These are phyloP conservation scores for Candida stauntonica DNA, from an alignment of 805 yeast species.

Conservation along the genomic window DNA sequence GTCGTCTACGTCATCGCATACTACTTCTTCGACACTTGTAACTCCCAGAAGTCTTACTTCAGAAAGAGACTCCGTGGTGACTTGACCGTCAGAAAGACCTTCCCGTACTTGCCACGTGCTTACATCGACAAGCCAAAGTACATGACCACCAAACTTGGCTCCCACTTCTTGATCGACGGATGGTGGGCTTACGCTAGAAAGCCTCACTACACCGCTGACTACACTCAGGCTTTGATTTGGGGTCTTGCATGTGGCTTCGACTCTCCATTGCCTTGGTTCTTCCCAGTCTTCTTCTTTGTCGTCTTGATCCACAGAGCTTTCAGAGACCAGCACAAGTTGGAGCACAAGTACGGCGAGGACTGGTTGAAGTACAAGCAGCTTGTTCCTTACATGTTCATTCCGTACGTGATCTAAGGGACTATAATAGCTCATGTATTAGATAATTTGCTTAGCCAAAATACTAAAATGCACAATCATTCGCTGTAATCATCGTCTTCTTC, in stretches of 20 bases:
- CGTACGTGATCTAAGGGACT: constrained; percentile 62
- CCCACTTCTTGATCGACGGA: constrained; percentile 83
- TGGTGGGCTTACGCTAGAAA: constrained; percentile 94
- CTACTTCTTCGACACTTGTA: constrained; percentile 91
- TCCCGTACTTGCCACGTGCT: constrained; percentile 90
- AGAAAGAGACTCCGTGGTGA: constrained; percentile 83
- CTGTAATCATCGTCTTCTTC: constrained; percentile 18
- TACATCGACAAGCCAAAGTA: constrained; percentile 79
- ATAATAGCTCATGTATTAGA: too few relatives aligned
- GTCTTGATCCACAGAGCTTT: constrained; percentile 85
- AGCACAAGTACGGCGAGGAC: constrained; percentile 85
- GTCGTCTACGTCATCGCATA: constrained; percentile 62
- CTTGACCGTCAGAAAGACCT: constrained; percentile 68
- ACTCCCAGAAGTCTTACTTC: constrained; percentile 93
- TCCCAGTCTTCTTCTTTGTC: constrained; percentile 83
- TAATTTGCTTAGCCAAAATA: too few relatives aligned
- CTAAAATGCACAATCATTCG: constrained; percentile 12
- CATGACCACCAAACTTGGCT: constrained; percentile 81
- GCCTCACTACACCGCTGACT: constrained; percentile 93
- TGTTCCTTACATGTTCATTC: constrained; percentile 91
- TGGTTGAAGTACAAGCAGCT: constrained; percentile 83
- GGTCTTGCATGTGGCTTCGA: constrained; percentile 83
- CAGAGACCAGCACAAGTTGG: constrained; percentile 85
- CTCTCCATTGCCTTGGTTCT: constrained; percentile 94
- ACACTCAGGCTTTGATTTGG: constrained; percentile 85